Evolutionary conservation across 2,329 filamentous ascomycete genomes (phyloP), one percentile per base, ranked within the genome.

Genomic region (Beauveria varroae): DNA sequence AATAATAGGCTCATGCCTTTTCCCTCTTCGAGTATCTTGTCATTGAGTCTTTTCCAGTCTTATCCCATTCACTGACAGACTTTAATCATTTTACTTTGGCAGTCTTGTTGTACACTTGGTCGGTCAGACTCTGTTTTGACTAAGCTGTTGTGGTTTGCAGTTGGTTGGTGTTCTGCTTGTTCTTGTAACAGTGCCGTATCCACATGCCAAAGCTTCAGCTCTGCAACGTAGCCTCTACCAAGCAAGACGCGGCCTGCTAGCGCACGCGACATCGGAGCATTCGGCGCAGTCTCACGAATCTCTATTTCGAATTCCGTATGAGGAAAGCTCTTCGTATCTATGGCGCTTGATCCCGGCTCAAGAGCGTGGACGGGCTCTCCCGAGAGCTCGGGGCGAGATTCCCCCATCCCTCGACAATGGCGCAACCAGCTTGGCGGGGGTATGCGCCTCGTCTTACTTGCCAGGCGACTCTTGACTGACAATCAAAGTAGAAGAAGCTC

Each of bases 361-460:
- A 77, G 78, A 66, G 81, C 81, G 63, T 81, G 81, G 69, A 86
- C 85, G 62, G 76, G 79, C 67, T 95, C 92, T 65, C 91, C 91
- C 69, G 86, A 90, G 72, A 93, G 88, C 81, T 95, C 91, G 73
- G 91, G 91, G 65, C 88, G 89, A 71, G 85, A 86, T 66, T 91
- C 90, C 72, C 91, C 89, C 65, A 86, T 86, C 46, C 82, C 85
- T 65, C 86, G 88, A 72, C 87, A 90, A 78, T 88, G 89, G 83
- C 89, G 89, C 74, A 88, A 87, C 74, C 87, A 88, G 72, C 81
- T 88, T 63, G 87, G 90, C 70, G 86, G 88, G 77, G 89, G 91
- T 96, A 82, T 72, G 84, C 37, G 60, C 62, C 65, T 65, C 63
- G 40, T 40, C 18, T 34, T n/a, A 20, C 28, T 26, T 5, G 18